Evolutionary conservation across 176 grass and related monocot species (phyloP).

Genomic region (Paspalum notatum): DNA sequence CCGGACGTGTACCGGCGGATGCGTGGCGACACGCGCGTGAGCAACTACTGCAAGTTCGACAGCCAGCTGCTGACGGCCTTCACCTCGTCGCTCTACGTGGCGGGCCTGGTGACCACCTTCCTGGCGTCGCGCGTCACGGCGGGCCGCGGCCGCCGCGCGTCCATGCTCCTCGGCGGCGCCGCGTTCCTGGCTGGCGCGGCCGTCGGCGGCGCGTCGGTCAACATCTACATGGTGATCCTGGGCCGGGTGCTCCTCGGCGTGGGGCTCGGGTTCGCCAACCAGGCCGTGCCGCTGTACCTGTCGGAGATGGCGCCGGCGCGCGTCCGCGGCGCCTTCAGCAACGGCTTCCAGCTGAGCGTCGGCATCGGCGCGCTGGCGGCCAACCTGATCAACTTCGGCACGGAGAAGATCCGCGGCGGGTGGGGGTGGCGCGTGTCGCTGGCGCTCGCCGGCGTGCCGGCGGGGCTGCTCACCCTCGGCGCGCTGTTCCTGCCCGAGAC

Average conservation of each 20-base stretch:
- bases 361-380: slow-evolving; percentile 54
- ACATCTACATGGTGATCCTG: slow-evolving; percentile 70
- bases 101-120: slow-evolving; percentile 61
- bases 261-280: slow-evolving; percentile 68
- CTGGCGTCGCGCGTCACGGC: slow-evolving; percentile 55
- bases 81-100: slow-evolving; percentile 83
- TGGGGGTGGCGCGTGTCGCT: slow-evolving; percentile 74
- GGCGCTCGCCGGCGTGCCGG: slow-evolving; percentile 56
- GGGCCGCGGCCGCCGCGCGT: slow-evolving; percentile 39
- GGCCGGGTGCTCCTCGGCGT: slow-evolving; percentile 67
- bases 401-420: slow-evolving; percentile 57
- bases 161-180: slow-evolving; percentile 70
- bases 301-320: slow-evolving; percentile 75
- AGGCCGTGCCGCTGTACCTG: slow-evolving; percentile 75
- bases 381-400: slow-evolving; percentile 66
- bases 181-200: slow-evolving; percentile 56
- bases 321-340: slow-evolving; percentile 70
- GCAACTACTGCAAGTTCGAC: slow-evolving; percentile 96
- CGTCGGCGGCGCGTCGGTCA: slow-evolving; percentile 48
- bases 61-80: slow-evolving; percentile 84
- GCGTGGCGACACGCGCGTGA: slow-evolving; percentile 53
- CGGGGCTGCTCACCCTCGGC: slow-evolving; percentile 52
- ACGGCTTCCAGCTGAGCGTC: slow-evolving; percentile 66
- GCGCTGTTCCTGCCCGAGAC: slow-evolving; percentile 65
- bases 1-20: slow-evolving; percentile 66